phyloP scores from a whole-genome alignment of 2,329 filamentous ascomycete genomes.

The Arthroderma sp. region DNA sequence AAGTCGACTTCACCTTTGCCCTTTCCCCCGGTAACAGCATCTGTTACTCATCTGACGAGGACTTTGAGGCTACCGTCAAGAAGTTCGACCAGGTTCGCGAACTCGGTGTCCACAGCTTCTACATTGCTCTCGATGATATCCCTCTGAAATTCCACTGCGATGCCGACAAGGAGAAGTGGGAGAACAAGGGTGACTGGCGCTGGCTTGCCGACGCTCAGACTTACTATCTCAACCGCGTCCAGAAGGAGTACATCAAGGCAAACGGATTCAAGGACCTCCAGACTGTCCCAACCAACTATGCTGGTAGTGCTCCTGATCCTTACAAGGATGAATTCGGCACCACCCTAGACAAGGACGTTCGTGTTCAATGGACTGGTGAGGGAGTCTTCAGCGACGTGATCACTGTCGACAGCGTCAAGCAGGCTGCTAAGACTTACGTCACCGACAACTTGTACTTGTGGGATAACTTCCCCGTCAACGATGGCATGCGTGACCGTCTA shows the following conservation, averaged over 20 bases:
- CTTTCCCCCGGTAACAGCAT: constrained; percentile 12
- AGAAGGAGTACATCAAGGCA: constrained; percentile 11
- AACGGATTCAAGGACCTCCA: constrained; percentile 11
- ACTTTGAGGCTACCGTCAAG: constrained; percentile 12
- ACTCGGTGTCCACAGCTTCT: constrained; percentile 12
- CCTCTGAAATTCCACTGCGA: constrained; percentile 12
- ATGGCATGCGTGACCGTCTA: constrained; percentile 12
- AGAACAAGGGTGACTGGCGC: constrained; percentile 6
- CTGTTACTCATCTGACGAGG: constrained; percentile 12
- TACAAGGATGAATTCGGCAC: constrained; percentile 14
- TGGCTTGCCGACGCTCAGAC: constrained; percentile 13
- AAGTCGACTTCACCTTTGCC: constrained; percentile 14
- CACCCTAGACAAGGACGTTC: constrained; percentile 14
- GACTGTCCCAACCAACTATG: constrained; percentile 13
- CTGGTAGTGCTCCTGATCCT: constrained; percentile 11
- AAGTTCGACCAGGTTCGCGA: constrained; percentile 14
- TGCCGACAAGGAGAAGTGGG: constrained; percentile 12
- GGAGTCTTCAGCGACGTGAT: constrained; percentile 14
- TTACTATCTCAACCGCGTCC: constrained; percentile 13
- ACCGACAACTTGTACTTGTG: constrained; percentile 15
- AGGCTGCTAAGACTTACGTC: constrained; percentile 11
- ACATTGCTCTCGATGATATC: constrained; percentile 13
- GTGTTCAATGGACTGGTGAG: constrained; percentile 16
- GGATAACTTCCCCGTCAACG: constrained; percentile 17
- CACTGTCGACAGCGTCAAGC: constrained; percentile 11